These are phyloP conservation scores for Trichoderma sp. DNA, from an alignment of 2,329 filamentous ascomycete species.

Conservation along the genomic window DNA sequence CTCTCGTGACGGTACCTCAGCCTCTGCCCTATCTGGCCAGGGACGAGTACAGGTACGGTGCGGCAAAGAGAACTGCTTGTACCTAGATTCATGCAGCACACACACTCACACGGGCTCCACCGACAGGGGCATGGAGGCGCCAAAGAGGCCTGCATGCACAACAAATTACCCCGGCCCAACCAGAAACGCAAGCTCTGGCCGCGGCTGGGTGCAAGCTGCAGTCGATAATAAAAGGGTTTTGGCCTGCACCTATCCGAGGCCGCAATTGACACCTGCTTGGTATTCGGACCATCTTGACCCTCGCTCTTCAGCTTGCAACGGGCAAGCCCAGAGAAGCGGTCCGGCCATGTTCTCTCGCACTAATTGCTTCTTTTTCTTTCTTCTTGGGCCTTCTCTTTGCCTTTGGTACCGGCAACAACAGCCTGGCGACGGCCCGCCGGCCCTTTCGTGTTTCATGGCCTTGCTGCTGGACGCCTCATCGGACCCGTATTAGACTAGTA, in stretches of 20 bases:
- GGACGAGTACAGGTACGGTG: neutral
- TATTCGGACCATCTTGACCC: conserved; percentile 14
- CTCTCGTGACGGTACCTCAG: conserved; percentile 7
- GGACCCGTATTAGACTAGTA: neutral
- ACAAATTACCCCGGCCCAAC: conserved; percentile 14
- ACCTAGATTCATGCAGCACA: conserved; percentile 20
- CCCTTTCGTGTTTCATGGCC: conserved; percentile 31
- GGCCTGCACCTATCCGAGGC: conserved; percentile 21
- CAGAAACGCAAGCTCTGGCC: conserved; percentile 20
- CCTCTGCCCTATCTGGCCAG: conserved; percentile 5
- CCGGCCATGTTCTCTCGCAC: neutral
- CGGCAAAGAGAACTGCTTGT: neutral
- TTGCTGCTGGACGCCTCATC: conserved; percentile 17
- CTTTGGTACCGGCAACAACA: neutral
- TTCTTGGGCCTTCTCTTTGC: neutral
- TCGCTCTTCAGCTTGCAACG: conserved; percentile 19
- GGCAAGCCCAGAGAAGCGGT: neutral
- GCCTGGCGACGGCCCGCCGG: conserved; percentile 1
- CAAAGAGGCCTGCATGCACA: conserved; percentile 13
- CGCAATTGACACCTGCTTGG: conserved; percentile 18
- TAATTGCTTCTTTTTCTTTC: neutral
- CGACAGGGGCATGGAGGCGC: conserved; percentile 21
- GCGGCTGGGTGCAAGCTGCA: conserved; percentile 22
- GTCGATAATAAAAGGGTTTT: conserved; percentile 10
- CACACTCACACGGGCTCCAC: conserved; percentile 3